These are phyloP conservation scores for Alternaria conjuncta DNA, from an alignment of 2,329 filamentous ascomycete genomes.

Conservation along the genomic window DNA sequence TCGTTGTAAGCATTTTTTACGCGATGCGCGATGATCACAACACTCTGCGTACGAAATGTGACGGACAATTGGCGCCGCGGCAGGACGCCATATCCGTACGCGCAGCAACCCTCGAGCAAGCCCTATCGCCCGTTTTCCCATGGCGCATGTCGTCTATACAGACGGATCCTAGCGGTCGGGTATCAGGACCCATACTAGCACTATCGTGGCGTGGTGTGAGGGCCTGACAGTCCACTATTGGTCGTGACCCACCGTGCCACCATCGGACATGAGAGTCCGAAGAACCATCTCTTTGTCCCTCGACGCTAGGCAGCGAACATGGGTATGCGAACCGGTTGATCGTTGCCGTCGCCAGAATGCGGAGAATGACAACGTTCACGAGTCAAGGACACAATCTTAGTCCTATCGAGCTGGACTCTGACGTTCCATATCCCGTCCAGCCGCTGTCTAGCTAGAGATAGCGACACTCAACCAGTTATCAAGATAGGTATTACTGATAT, in stretches of 20 bases:
- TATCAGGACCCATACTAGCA: neutral
- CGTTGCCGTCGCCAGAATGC: neutral
- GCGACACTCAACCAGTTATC: neutral
- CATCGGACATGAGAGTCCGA: conserved; percentile 9
- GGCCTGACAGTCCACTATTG: neutral
- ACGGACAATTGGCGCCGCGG: neutral
- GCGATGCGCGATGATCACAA: too few relatives aligned
- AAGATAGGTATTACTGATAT: conserved; percentile 3
- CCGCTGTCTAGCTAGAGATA: conserved; percentile 2
- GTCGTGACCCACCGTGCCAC: neutral
- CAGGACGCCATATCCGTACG: neutral
- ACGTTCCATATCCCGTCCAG: neutral
- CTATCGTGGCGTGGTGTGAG: neutral
- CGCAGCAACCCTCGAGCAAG: neutral
- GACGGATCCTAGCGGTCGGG: neutral
- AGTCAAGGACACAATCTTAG: neutral
- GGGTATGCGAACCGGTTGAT: conserved; percentile 1
- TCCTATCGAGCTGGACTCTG: conserved; percentile 6
- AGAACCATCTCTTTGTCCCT: neutral
- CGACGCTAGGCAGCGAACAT: neutral
- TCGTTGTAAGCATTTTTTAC: neutral
- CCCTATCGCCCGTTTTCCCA: neutral
- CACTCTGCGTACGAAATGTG: neutral
- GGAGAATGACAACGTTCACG: neutral
- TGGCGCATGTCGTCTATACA: neutral